These are phyloP conservation scores for Omphalotus olearius DNA, from an alignment of 1,284 basidiomycete genomes.

Conservation along the genomic window DNA sequence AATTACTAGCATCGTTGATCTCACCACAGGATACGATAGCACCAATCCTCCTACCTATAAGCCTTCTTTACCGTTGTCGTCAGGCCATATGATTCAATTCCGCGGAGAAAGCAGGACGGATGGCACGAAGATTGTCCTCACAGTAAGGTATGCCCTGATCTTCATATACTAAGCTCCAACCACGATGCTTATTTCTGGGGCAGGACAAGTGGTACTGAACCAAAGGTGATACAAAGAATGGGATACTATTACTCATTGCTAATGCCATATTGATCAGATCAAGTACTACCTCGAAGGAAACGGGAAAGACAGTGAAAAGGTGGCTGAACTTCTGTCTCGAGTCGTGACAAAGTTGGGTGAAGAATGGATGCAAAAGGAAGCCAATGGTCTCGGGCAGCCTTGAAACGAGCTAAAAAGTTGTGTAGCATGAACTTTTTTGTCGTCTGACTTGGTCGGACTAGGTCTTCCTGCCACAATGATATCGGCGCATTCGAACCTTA, in stretches of 20 bases:
- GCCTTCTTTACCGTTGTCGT: conserved; percentile 67
- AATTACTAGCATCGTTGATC: conserved; percentile 63
- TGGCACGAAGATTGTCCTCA: conserved; percentile 55
- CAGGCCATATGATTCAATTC: conserved; percentile 84
- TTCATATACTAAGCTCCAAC: conserved; percentile 1
- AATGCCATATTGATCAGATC: conserved; percentile 44
- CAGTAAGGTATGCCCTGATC: conserved; percentile 46
- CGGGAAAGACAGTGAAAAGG: conserved; percentile 41
- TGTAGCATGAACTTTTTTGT: too few species aligned
- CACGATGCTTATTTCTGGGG: not conserved
- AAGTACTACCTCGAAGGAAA: conserved; percentile 82
- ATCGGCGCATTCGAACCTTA: too few species aligned
- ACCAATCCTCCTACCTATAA: conserved; percentile 60
- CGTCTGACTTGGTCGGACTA: too few species aligned
- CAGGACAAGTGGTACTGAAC: conserved; percentile 85
- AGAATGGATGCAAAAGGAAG: conserved; percentile 65
- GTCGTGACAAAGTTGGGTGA: conserved; percentile 57
- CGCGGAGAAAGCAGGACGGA: conserved; percentile 42
- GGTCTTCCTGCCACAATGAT: too few species aligned
- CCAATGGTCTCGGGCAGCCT: conserved; percentile 48
- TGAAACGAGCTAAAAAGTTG: not conserved
- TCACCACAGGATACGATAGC: conserved; percentile 74
- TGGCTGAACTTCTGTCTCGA: conserved; percentile 42
- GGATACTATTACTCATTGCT: not conserved
- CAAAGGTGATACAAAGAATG: conserved; percentile 50